Evolutionary conservation across 129 eudicot species (phyloP), one percentile per base, ranked within the genome.

Genomic region (Mikania micrantha): DNA sequence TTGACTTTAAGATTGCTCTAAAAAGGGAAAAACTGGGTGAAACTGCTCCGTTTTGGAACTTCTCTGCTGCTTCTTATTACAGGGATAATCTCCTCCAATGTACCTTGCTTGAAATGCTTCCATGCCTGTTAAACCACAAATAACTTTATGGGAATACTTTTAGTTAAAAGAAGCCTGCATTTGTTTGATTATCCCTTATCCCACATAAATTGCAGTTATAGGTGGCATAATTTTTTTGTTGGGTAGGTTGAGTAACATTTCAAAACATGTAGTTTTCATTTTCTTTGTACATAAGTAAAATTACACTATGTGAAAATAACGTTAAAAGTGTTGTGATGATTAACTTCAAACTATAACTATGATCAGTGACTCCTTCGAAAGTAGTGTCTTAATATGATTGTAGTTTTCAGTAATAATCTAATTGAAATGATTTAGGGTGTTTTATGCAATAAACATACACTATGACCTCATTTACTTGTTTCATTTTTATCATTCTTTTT

Each of bases 81-180:
- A n/a, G n/a, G n/a, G n/a, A n/a, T n/a, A 34, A 89, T 78, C 69
- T 90, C 81, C 77, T 87, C 91, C 20, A 82, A 79, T 11, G 19
- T 82, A 15, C 80, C 80, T 74, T 66, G 71, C 66, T 84, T 85
- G 74, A 90, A 90, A 80, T 81, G 95, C 78, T 74, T 84, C 97
- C 97, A 90, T 65, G 84, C 89, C 95, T 90, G 82, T 74, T 67
- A 9, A 24, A 45, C 31, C 29, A 45, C 44, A 56, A 48, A 69
- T 72, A 32, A n/a, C 16, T 2, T 10, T 60, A 7, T 7, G 24
- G 36, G 48, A 70, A 38, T 7, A 17, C 24, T 16, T 19, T 25
- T 12, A 54, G 22, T 52, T 22, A 2, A 0, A 22, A 52, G 32
- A 24, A 52, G 32, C 31, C 31, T 52, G n/a, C 32, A 22, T 10